phyloP scores from a whole-genome alignment of 116 monocot genomes.

The Cymodocea nodosa region DNA sequence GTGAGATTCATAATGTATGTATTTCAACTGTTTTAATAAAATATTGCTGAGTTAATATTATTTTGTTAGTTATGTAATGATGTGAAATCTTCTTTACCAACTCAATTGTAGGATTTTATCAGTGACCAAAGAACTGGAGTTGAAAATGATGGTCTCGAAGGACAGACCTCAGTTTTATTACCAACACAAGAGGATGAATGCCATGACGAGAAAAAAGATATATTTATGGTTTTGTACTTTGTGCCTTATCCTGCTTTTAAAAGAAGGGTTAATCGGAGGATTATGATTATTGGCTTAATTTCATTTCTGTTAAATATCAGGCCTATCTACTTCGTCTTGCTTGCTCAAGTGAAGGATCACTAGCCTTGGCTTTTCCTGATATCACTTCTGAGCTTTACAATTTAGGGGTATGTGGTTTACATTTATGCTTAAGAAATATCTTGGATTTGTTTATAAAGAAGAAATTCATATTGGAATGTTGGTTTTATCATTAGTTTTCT shows the following conservation, averaged over 20 bases:
- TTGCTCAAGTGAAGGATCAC: slow-evolving; percentile 52
- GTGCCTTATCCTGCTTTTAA: neutral
- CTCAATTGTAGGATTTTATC: neutral
- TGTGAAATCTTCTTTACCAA: neutral
- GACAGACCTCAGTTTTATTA: neutral
- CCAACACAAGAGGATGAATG: neutral
- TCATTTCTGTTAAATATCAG: slow-evolving; percentile 22
- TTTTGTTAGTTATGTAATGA: too few species aligned
- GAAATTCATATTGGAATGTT: slow-evolving; percentile 6
- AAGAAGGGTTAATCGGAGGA: too few species aligned
- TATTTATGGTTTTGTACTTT: slow-evolving; percentile 48
- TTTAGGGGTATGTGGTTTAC: slow-evolving; percentile 46
- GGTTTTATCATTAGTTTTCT: neutral
- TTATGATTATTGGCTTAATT: neutral
- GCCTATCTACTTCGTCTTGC: slow-evolving; percentile 73
- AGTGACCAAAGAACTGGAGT: neutral
- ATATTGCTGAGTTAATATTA: too few species aligned
- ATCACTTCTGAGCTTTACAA: slow-evolving; percentile 59
- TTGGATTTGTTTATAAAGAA: neutral
- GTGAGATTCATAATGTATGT: too few species aligned
- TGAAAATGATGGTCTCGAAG: neutral
- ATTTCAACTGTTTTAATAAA: too few species aligned
- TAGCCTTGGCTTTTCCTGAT: slow-evolving; percentile 38
- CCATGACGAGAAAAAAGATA: slow-evolving; percentile 46
- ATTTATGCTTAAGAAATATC: too few species aligned